Conservation (phyloP, 345 rosid species). For the Brassica cretica region DNA sequence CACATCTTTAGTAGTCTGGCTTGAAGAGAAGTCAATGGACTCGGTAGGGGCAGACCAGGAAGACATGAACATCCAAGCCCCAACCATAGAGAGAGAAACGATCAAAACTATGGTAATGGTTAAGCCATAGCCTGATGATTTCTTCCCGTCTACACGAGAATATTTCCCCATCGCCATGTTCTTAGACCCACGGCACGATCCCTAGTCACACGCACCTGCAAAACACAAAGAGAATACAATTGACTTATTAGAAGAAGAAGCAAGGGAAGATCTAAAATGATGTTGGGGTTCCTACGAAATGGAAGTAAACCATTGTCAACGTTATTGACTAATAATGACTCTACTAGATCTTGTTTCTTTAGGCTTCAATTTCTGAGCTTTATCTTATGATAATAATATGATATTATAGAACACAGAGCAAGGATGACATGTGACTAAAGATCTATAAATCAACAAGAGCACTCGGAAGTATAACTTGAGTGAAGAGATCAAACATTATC, state of each 20-base stretch:
- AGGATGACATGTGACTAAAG: background rate
- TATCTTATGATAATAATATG: background rate
- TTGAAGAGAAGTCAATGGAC: constrained; percentile 35
- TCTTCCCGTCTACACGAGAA: constrained; percentile 67
- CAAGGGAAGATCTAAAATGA: constrained; percentile 1
- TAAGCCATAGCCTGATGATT: constrained; percentile 60
- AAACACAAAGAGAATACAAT: constrained; percentile 18
- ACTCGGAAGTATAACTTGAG: background rate
- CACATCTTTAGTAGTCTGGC: constrained; percentile 33
- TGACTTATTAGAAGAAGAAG: background rate
- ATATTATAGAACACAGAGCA: background rate
- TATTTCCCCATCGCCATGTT: constrained; percentile 66
- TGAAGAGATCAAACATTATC: background rate
- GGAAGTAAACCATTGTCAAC: background rate
- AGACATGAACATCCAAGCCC: constrained; percentile 87
- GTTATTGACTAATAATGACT: background rate
- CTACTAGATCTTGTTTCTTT: background rate
- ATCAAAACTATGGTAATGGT: constrained; percentile 60
- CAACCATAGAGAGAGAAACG: constrained; percentile 70
- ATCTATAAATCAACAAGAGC: background rate
- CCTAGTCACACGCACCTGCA: constrained; percentile 36
- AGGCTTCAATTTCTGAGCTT: background rate
- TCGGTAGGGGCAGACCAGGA: constrained; percentile 56
- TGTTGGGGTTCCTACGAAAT: background rate
- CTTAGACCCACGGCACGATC: constrained; percentile 9